These are phyloP conservation scores for Termitomyces sp. DNA, from an alignment of 768 basidiomycete genomes.

Conservation along the genomic window DNA sequence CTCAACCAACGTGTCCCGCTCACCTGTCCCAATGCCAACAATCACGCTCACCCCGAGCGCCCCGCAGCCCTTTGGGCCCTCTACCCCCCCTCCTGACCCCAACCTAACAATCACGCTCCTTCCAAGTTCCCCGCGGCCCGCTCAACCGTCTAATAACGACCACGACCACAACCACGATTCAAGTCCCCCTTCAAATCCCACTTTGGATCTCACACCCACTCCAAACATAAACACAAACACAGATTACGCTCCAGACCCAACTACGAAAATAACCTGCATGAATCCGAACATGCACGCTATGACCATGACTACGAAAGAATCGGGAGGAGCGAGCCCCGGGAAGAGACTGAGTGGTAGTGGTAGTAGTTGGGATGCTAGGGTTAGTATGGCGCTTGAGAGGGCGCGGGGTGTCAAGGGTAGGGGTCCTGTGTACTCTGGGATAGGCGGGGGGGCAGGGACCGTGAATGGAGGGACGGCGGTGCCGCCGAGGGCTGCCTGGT, in stretches of 20 bases:
- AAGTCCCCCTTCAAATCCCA: too few relatives aligned
- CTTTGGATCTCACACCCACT: too few relatives aligned
- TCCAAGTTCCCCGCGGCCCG: too few relatives aligned
- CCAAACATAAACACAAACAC: too few relatives aligned
- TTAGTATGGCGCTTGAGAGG: conserved; percentile 11
- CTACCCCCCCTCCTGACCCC: background rate
- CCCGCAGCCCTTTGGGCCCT: background rate
- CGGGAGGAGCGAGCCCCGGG: background rate
- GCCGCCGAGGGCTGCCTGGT: background rate
- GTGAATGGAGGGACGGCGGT: background rate
- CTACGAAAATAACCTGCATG: too few relatives aligned
- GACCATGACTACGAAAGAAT: too few relatives aligned
- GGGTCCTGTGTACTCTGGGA: too few relatives aligned
- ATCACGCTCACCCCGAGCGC: background rate
- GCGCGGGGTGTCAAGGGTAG: background rate
- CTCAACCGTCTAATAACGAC: too few relatives aligned
- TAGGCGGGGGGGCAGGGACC: background rate
- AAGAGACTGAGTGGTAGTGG: background rate
- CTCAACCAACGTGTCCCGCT: background rate
- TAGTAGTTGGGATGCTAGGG: conserved; percentile 12
- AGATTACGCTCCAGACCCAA: too few relatives aligned
- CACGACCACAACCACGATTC: too few relatives aligned
- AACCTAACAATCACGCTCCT: too few relatives aligned
- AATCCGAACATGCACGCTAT: too few relatives aligned
- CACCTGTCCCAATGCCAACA: background rate